Evolutionary conservation across 768 basidiomycete species (phyloP).

Genomic region (Tulasnella sp.): DNA sequence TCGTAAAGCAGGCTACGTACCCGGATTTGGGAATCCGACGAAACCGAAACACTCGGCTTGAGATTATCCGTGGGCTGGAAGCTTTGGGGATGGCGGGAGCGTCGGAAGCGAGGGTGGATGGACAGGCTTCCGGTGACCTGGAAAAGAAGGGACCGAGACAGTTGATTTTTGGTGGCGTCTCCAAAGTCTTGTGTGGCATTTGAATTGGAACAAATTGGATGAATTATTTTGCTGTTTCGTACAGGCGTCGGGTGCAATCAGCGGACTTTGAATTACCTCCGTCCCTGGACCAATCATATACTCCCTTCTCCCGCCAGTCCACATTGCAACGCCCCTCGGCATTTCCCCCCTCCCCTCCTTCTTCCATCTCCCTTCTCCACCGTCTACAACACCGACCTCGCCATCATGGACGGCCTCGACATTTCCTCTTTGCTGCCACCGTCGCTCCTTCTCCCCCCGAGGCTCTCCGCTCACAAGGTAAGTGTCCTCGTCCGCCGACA

Average conservation of each 20-base stretch:
- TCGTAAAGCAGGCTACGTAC: no score
- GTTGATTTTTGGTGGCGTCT: neutral
- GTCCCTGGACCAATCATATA: neutral
- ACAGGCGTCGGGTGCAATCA: neutral
- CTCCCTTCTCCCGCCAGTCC: neutral
- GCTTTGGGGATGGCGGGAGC: no score
- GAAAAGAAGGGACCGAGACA: neutral
- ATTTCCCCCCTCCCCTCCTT: neutral
- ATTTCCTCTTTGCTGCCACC: constrained; percentile 35
- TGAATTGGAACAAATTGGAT: neutral
- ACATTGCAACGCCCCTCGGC: neutral
- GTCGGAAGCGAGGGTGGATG: neutral
- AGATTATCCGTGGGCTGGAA: no score
- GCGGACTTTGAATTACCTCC: neutral
- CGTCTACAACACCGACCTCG: neutral
- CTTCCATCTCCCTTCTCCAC: neutral
- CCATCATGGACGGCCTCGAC: constrained; percentile 11
- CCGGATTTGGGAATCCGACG: no score
- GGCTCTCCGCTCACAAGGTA: constrained; percentile 47
- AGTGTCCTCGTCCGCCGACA: neutral
- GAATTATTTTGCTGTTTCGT: neutral
- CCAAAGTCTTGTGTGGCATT: neutral
- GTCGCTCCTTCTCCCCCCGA: constrained; percentile 63
- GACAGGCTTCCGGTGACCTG: no score
- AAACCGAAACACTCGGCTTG: no score